Conservation (phyloP, 345 rosid genomes). For the Pugionium cornutum region DNA sequence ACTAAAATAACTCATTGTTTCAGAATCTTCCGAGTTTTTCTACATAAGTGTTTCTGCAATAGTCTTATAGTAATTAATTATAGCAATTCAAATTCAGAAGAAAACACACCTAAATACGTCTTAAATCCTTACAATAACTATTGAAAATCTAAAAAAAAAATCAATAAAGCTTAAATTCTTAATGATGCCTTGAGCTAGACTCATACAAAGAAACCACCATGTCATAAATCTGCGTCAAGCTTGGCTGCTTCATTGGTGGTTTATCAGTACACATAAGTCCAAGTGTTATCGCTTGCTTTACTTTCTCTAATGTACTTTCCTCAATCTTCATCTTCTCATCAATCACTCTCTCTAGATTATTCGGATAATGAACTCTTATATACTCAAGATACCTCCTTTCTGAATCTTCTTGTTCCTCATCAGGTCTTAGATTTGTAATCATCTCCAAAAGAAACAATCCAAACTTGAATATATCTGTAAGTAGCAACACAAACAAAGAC, state of each 20-base stretch:
- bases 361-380: conserved; percentile 56
- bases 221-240: conserved; percentile 48
- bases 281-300: conserved; percentile 52
- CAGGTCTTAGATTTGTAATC: conserved; percentile 46
- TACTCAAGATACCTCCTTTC: conserved; percentile 49
- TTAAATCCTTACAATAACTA: conserved; percentile 7
- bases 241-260: conserved; percentile 48
- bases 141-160: conserved; percentile 16
- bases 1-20: no score
- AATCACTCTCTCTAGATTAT: conserved; percentile 44
- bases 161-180: neutral
- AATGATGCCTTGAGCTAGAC: conserved; percentile 38
- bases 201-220: conserved; percentile 46
- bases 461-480: conserved; percentile 52
- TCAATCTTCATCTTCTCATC: conserved; percentile 53
- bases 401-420: conserved; percentile 44
- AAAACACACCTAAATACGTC: conserved; percentile 3
- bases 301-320: conserved; percentile 46
- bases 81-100: conserved; percentile 7
- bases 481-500: conserved; percentile 8
- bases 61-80: neutral
- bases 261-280: conserved; percentile 64
- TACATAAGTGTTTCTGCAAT: no score
- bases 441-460: conserved; percentile 64
- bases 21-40: no score